A percentile compares a stretch with the other conserved stretches of the same genome.
Evolutionary conservation across 495 filamentous ascomycete species (phyloP).

Genomic region (Physcia stellaris): DNA sequence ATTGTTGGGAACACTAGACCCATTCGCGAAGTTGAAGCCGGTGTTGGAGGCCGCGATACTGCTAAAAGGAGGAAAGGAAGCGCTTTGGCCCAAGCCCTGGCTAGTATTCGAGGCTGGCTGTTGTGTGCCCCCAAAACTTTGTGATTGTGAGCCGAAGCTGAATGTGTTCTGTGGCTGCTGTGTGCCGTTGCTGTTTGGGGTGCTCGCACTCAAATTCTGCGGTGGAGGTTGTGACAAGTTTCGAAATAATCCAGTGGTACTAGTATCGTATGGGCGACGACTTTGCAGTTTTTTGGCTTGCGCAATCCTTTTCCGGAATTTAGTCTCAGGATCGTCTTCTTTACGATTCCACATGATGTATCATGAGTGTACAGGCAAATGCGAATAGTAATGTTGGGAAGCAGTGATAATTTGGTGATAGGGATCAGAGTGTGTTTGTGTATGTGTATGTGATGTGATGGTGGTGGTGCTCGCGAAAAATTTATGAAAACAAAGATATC

Average conservation of each 20-base stretch:
- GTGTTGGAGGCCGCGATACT: slow-evolving; percentile 17
- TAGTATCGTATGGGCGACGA: no score
- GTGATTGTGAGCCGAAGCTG: slow-evolving; percentile 29
- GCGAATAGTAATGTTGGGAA: no score
- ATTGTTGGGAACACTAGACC: slow-evolving; percentile 19
- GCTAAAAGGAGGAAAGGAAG: slow-evolving; percentile 28
- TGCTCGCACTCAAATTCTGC: no score
- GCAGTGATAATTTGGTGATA: slow-evolving; percentile 4
- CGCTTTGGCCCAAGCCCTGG: slow-evolving; percentile 5
- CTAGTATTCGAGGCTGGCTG: slow-evolving; percentile 15
- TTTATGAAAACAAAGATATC: no score
- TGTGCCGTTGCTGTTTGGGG: slow-evolving; percentile 7
- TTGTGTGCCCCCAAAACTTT: slow-evolving; percentile 28
- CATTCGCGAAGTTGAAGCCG: slow-evolving; percentile 18
- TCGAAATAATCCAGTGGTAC: no score
- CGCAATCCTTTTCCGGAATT: neutral
- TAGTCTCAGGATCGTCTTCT: no score
- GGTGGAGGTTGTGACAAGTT: no score
- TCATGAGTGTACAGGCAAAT: no score
- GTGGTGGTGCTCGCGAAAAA: no score
- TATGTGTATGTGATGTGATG: no score
- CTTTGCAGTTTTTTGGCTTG: slow-evolving; percentile 1
- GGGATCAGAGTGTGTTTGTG: no score
- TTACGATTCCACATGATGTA: no score
- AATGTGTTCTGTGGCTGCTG: slow-evolving; percentile 25